Evolutionary conservation across 768 basidiomycete species (phyloP).

Genomic region (Mycena leptocephala): DNA sequence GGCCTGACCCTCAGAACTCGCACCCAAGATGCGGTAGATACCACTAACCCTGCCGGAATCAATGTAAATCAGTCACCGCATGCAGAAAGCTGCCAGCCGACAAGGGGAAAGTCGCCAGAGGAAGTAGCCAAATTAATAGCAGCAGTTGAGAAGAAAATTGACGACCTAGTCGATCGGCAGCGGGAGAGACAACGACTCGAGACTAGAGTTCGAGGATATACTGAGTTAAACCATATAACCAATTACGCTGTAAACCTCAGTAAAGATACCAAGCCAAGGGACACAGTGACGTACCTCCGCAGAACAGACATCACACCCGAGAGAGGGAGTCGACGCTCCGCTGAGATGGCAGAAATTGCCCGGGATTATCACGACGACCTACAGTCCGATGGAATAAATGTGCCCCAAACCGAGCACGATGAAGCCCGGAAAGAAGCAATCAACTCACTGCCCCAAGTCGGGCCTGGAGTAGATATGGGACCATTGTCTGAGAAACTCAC

Average conservation of each 20-base stretch:
- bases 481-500: background rate
- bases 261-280: background rate
- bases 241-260: background rate
- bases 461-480: background rate
- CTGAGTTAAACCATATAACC: slow-evolving; percentile 1
- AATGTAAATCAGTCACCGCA: no score
- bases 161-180: background rate
- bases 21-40: background rate
- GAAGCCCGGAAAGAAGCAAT: background rate
- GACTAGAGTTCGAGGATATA: background rate
- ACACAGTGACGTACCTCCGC: background rate
- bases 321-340: background rate
- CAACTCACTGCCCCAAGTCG: background rate
- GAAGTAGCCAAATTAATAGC: background rate
- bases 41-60: background rate
- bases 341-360: background rate
- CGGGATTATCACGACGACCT: background rate
- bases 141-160: background rate
- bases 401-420: background rate
- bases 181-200: background rate
- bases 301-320: no score
- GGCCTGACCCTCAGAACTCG: background rate
- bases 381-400: background rate
- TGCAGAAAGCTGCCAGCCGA: background rate
- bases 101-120: background rate